Evolutionary conservation across 495 filamentous ascomycete genomes (phyloP).

Genomic region (Penicillium herquei): DNA sequence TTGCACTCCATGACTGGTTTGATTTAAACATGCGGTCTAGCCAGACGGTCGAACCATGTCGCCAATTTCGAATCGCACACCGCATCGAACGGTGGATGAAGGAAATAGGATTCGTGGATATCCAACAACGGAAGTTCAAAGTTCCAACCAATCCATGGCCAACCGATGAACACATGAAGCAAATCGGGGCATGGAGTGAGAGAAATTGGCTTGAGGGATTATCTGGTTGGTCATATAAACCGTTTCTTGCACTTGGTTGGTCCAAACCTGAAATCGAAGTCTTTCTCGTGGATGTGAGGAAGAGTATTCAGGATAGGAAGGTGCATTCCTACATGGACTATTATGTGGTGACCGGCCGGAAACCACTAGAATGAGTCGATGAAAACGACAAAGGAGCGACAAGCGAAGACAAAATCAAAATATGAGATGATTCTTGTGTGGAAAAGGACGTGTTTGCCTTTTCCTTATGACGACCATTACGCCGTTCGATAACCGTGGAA

Average conservation of each 20-base stretch:
- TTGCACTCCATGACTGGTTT: conserved; percentile 52
- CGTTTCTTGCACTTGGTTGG: conserved; percentile 42
- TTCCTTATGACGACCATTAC: conserved; percentile 13
- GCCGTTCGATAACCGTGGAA: conserved; percentile 10
- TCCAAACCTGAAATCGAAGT: conserved; percentile 54
- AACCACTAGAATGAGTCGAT: conserved; percentile 30
- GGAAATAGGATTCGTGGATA: conserved; percentile 62
- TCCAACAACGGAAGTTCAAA: conserved; percentile 54
- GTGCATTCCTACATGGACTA: conserved; percentile 56
- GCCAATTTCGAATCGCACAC: conserved; percentile 52
- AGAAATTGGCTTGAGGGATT: conserved; percentile 41
- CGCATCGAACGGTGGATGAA: conserved; percentile 55
- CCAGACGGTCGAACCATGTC: conserved; percentile 43
- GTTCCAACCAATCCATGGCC: conserved; percentile 62
- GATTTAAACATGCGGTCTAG: conserved; percentile 47
- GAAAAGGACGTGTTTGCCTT: neutral
- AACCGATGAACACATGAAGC: conserved; percentile 49
- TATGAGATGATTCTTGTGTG: too few relatives aligned
- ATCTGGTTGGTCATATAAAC: conserved; percentile 49
- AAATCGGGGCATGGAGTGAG: conserved; percentile 46
- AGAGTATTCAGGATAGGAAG: conserved; percentile 49
- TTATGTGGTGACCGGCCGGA: conserved; percentile 55
- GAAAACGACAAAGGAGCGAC: neutral
- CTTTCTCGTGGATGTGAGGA: conserved; percentile 58
- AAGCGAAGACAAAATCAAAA: too few relatives aligned